These are phyloP conservation scores for Rubus parviflorus DNA, from an alignment of 306 rosid species.

Conservation along the genomic window DNA sequence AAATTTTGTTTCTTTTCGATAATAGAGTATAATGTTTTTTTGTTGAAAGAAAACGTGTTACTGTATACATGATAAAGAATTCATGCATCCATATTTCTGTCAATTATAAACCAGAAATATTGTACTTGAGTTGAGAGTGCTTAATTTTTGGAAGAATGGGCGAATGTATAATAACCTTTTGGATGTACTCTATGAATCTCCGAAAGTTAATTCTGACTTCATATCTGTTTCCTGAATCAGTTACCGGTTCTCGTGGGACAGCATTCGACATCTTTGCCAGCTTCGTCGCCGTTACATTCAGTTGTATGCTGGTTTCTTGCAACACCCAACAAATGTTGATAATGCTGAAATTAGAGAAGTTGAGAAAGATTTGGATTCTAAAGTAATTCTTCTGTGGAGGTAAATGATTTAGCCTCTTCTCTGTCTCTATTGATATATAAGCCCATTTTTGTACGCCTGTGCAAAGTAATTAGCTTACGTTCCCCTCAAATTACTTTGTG, in stretches of 20 bases:
- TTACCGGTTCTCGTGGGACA: conserved; percentile 94
- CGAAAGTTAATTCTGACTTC: conserved; percentile 34
- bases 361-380: conserved; percentile 89
- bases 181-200: not conserved
- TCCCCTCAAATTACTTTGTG: not conserved
- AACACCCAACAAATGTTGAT: conserved; percentile 47
- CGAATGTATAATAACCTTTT: not conserved
- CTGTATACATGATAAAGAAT: not conserved
- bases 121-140: not conserved
- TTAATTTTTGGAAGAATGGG: not conserved
- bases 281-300: conserved; percentile 86
- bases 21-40: no score
- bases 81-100: not conserved
- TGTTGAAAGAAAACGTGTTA: not conserved
- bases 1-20: no score
- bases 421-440: not conserved
- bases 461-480: not conserved
- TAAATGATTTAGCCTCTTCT: conserved; percentile 27
- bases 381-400: conserved; percentile 99
- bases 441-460: not conserved
- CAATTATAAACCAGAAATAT: not conserved
- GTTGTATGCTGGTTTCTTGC: conserved; percentile 72
- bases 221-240: conserved; percentile 44
- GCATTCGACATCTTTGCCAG: conserved; percentile 82
- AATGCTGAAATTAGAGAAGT: conserved; percentile 72